Percentiles rank a stretch among this genome's conserved stretches.
Evolutionary conservation across 2,329 filamentous ascomycete genomes (phyloP).

Genomic region (Periconia sp.): DNA sequence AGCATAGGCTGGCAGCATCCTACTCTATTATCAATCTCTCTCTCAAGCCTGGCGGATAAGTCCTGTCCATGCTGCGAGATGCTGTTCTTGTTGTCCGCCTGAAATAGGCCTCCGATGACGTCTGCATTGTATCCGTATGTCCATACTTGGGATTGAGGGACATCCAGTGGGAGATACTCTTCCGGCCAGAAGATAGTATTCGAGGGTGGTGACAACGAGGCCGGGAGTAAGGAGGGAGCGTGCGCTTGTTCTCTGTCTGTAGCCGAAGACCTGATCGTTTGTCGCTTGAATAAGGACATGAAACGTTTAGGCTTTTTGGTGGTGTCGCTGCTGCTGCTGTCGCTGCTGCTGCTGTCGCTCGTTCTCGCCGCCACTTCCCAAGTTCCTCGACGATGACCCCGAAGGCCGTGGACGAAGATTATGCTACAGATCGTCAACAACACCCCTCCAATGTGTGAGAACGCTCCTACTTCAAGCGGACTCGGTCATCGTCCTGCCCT

Average conservation of each 20-base stretch:
- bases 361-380: slow-evolving; percentile 33
- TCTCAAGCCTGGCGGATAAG: slow-evolving; percentile 30
- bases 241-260: too few relatives aligned
- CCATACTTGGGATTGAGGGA: slow-evolving; percentile 46
- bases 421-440: slow-evolving; percentile 29
- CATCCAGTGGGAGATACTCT: slow-evolving; percentile 41
- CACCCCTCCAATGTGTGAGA: neutral
- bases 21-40: slow-evolving; percentile 40
- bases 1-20: too few relatives aligned
- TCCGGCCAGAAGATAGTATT: slow-evolving; percentile 42
- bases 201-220: slow-evolving; percentile 3
- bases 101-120: slow-evolving; percentile 43
- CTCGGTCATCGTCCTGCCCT: slow-evolving; percentile 5
- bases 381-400: slow-evolving; percentile 42
- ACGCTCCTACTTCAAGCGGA: slow-evolving; percentile 11
- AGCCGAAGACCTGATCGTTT: too few relatives aligned
- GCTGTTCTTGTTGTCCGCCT: slow-evolving; percentile 47
- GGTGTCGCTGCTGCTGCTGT: slow-evolving; percentile 14
- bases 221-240: too few relatives aligned
- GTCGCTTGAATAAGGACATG: slow-evolving; percentile 12
- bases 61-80: slow-evolving; percentile 43
- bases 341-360: too few relatives aligned
- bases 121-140: slow-evolving; percentile 52
- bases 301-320: slow-evolving; percentile 11
- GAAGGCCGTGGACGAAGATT: slow-evolving; percentile 45